A percentile compares a stretch with the other conserved stretches of the same genome.
These are phyloP conservation scores for Kluyveromyces starmeri DNA, from an alignment of 805 yeast genomes.

Conservation along the genomic window DNA sequence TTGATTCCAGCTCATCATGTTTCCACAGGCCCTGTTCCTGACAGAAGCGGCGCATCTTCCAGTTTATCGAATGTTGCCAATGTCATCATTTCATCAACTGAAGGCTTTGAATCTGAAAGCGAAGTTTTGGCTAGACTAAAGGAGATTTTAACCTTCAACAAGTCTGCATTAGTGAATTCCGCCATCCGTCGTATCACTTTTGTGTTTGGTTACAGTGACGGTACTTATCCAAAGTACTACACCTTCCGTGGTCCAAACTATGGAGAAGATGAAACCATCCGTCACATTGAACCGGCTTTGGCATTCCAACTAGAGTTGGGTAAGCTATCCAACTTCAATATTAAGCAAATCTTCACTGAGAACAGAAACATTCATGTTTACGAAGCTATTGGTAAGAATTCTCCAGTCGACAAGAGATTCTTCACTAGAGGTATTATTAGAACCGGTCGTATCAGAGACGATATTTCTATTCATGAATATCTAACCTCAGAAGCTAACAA, in stretches of 20 bases:
- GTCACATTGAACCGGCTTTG: constrained; percentile 97
- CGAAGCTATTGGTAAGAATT: constrained; percentile 90
- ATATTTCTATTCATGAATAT: constrained; percentile 86
- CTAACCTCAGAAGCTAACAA: constrained; percentile 94
- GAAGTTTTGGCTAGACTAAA: constrained; percentile 55
- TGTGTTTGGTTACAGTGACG: constrained; percentile 74
- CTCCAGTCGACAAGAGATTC: constrained; percentile 88
- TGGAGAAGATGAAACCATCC: constrained; percentile 81
- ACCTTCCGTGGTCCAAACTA: constrained; percentile 88
- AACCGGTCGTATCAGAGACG: constrained; percentile 91
- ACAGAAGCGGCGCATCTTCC: constrained; percentile 32
- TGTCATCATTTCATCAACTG: constrained; percentile 63
- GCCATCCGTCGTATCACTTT: constrained; percentile 89
- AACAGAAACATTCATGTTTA: constrained; percentile 96
- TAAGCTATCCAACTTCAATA: constrained; percentile 88
- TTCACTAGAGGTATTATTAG: constrained; percentile 96
- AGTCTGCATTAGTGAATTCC: constrained; percentile 59
- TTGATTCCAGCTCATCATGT: constrained; percentile 45
- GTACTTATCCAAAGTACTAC: constrained; percentile 89
- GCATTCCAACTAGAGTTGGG: constrained; percentile 96
- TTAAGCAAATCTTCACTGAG: constrained; percentile 90
- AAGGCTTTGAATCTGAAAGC: constrained; percentile 64
- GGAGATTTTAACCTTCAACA: constrained; percentile 57
- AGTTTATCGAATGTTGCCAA: constrained; percentile 73
- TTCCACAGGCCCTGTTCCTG: constrained; percentile 40